Evolutionary conservation across 2,329 filamentous ascomycete species (phyloP).

Genomic region (Stagonosporopsis tanaceti): DNA sequence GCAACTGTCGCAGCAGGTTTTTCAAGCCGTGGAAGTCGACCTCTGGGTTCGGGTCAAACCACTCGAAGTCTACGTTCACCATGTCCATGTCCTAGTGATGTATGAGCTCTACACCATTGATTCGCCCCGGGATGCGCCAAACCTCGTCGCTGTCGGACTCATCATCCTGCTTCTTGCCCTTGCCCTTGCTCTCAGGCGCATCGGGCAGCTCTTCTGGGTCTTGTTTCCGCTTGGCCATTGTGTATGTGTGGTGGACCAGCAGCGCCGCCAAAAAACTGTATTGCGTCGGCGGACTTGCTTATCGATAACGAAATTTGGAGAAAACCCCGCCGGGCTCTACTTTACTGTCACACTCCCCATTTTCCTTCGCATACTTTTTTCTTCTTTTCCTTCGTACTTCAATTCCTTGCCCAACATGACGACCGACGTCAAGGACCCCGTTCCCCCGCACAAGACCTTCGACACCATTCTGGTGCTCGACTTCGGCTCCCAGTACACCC

Average conservation of each 20-base stretch:
- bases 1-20: slow-evolving; percentile 85
- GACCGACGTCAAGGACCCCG: slow-evolving; percentile 52
- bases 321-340: slow-evolving; percentile 9
- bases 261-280: slow-evolving; percentile 10
- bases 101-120: slow-evolving; percentile 19
- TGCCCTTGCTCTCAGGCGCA: slow-evolving; percentile 38
- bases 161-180: slow-evolving; percentile 40
- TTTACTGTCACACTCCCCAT: slow-evolving; percentile 5
- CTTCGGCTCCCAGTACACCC: slow-evolving; percentile 76
- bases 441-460: slow-evolving; percentile 60
- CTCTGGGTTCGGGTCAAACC: slow-evolving; percentile 91
- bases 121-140: slow-evolving; percentile 21
- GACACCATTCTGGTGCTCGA: slow-evolving; percentile 77
- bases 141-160: slow-evolving; percentile 51
- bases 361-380: background rate
- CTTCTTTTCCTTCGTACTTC: slow-evolving; percentile 3
- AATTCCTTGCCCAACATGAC: slow-evolving; percentile 43
- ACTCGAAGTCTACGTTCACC: slow-evolving; percentile 96
- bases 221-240: slow-evolving; percentile 50
- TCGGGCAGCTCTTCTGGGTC: slow-evolving; percentile 48
- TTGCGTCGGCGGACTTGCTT: slow-evolving; percentile 8
- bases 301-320: slow-evolving; percentile 18
- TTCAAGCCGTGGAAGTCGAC: slow-evolving; percentile 97
- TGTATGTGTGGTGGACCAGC: slow-evolving; percentile 16
- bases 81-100: slow-evolving; percentile 79